A percentile compares a stretch with the other conserved stretches of the same genome.
Evolutionary conservation across 805 yeast genomes (phyloP).

Genomic region (Hanseniaspora guilliermondii): DNA sequence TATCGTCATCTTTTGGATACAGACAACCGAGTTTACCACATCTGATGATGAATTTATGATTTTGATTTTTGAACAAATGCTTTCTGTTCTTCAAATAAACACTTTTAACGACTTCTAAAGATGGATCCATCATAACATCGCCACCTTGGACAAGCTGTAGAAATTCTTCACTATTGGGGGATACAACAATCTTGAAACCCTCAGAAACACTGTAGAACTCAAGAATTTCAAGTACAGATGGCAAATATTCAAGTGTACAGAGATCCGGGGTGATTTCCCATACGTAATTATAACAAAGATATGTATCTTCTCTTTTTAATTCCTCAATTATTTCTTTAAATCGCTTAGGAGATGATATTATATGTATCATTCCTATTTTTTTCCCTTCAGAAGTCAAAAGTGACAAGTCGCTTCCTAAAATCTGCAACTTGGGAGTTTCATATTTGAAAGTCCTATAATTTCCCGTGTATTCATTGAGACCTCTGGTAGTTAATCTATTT

Average conservation of each 20-base stretch:
- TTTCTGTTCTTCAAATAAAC: background rate
- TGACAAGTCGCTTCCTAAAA: slow-evolving; percentile 40
- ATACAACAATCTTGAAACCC: slow-evolving; percentile 28
- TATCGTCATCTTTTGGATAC: slow-evolving; percentile 21
- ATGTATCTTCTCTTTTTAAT: slow-evolving; percentile 16
- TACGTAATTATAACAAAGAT: slow-evolving; percentile 33
- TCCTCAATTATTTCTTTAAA: slow-evolving; percentile 37
- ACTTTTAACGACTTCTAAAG: background rate
- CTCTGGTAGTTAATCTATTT: slow-evolving; percentile 58
- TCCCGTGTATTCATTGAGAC: slow-evolving; percentile 60
- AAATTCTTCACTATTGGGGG: slow-evolving; percentile 82
- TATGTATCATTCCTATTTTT: slow-evolving; percentile 39
- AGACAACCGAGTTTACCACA: slow-evolving; percentile 70
- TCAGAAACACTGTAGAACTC: slow-evolving; percentile 12
- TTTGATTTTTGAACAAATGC: background rate
- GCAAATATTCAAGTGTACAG: slow-evolving; percentile 43
- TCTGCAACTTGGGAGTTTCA: slow-evolving; percentile 47
- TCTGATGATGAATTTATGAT: slow-evolving; percentile 41
- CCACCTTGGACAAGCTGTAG: slow-evolving; percentile 5
- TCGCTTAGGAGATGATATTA: slow-evolving; percentile 61
- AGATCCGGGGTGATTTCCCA: slow-evolving; percentile 86
- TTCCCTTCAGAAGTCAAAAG: slow-evolving; percentile 15
- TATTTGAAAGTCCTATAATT: slow-evolving; percentile 55
- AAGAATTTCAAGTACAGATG: slow-evolving; percentile 18
- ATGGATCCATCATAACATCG: slow-evolving; percentile 1